Conservation (phyloP, 2,329 filamentous ascomycete genomes). For the Emmonsia crescens region DNA sequence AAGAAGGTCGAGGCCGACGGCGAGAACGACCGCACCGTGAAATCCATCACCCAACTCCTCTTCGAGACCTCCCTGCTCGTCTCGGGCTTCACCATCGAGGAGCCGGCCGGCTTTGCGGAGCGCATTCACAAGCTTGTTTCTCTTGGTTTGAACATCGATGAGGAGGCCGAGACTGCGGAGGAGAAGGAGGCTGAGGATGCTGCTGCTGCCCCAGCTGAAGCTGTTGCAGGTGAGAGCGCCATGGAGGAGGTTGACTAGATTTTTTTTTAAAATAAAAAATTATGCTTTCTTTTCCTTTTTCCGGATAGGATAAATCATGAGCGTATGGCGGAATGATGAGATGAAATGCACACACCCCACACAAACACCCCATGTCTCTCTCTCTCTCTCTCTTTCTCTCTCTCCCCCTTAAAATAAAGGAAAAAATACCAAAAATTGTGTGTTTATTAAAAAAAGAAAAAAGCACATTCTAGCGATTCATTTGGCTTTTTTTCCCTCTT, state of each 20-base stretch:
- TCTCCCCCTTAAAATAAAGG: not conserved
- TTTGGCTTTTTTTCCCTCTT: not conserved
- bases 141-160: conserved; percentile 92
- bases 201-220: conserved; percentile 51
- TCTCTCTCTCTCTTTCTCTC: too few relatives aligned
- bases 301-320: not conserved
- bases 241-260: conserved; percentile 99
- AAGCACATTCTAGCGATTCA: not conserved
- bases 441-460: not conserved
- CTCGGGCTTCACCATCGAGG: conserved; percentile 98
- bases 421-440: conserved; percentile 1
- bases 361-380: not conserved
- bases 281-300: not conserved
- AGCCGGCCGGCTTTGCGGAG: conserved; percentile 95
- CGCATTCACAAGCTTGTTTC: conserved; percentile 99
- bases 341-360: not conserved
- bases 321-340: conserved; percentile 1
- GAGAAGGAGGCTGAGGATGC: conserved; percentile 50
- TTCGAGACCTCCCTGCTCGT: conserved; percentile 98
- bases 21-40: conserved; percentile 97
- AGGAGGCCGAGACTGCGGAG: conserved; percentile 62
- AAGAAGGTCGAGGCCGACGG: conserved; percentile 97
- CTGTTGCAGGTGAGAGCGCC: conserved; percentile 70
- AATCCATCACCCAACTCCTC: conserved; percentile 95
- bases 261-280: not conserved